Percentiles rank a stretch among this genome's conserved stretches.
Conservation (phyloP, 2,329 filamentous ascomycete species). For the Pyrenophora seminiperda region DNA sequence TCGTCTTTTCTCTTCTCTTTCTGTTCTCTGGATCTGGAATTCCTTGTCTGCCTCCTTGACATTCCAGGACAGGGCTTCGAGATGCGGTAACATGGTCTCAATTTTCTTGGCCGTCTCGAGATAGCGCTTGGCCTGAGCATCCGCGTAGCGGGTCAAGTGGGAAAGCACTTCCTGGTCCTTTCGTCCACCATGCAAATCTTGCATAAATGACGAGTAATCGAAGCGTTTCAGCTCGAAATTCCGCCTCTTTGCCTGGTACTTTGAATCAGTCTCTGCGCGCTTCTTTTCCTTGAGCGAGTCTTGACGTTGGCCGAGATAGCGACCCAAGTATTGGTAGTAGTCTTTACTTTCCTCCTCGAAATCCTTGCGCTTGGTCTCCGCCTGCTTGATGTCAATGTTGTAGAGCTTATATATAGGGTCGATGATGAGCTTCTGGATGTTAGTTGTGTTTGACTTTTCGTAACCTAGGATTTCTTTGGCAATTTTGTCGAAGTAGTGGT, state of each 20-base stretch:
- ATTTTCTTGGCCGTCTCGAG: constrained; percentile 84
- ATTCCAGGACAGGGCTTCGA: constrained; percentile 85
- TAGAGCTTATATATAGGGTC: constrained; percentile 92
- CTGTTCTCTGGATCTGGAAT: constrained; percentile 92
- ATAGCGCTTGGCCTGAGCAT: constrained; percentile 84
- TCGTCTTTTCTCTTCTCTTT: constrained; percentile 91
- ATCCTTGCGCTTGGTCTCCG: constrained; percentile 93
- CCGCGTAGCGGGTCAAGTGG: constrained; percentile 90
- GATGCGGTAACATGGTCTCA: constrained; percentile 81
- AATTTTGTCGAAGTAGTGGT: constrained; percentile 98
- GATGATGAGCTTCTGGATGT: constrained; percentile 91
- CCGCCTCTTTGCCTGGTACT: constrained; percentile 90
- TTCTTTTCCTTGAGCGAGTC: constrained; percentile 98
- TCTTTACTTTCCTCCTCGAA: constrained; percentile 99
- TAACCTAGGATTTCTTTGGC: constrained; percentile 87
- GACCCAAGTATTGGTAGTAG: constrained; percentile 93
- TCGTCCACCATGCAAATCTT: constrained; percentile 96
- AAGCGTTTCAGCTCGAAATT: constrained; percentile 98
- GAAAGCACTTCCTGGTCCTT: constrained; percentile 98
- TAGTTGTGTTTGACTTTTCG: constrained; percentile 80
- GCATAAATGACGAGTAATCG: constrained; percentile 99
- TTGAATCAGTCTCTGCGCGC: constrained; percentile 89
- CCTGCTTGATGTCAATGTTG: constrained; percentile 95
- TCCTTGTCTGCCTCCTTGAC: constrained; percentile 96
- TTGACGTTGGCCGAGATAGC: constrained; percentile 94